A percentile compares a stretch with the other conserved stretches of the same genome.
phyloP scores from a whole-genome alignment of 2,329 filamentous ascomycete species.

The Keithomyces neogunnii region DNA sequence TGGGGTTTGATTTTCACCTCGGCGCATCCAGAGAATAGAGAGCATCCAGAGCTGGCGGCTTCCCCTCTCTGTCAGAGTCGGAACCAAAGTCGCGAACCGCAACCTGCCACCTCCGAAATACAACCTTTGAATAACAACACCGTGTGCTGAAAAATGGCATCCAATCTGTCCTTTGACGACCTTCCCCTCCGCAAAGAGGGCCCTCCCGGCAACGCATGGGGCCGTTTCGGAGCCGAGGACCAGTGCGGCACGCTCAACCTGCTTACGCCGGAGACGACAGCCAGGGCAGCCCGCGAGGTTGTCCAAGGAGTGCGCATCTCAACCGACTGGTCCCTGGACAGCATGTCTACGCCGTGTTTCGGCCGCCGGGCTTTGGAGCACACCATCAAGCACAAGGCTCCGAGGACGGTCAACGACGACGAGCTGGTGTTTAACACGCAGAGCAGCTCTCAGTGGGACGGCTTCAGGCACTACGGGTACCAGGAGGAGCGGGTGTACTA shows the following conservation, averaged over 20 bases:
- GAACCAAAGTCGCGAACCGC: too few species aligned
- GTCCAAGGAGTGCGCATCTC: slow-evolving; percentile 21
- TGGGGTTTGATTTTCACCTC: too few species aligned
- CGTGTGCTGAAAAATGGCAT: not conserved
- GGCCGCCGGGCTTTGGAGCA: slow-evolving; percentile 21
- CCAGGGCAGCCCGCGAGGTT: slow-evolving; percentile 20
- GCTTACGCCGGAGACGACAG: slow-evolving; percentile 28
- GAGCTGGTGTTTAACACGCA: slow-evolving; percentile 26
- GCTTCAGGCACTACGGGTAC: slow-evolving; percentile 28
- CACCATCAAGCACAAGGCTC: slow-evolving; percentile 17
- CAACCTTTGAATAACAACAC: too few species aligned
- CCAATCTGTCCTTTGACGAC: slow-evolving; percentile 28
- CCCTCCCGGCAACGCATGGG: slow-evolving; percentile 47
- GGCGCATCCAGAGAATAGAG: too few species aligned
- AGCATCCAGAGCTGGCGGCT: too few species aligned
- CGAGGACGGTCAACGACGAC: slow-evolving; percentile 24
- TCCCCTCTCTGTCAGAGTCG: too few species aligned
- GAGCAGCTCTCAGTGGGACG: slow-evolving; percentile 31
- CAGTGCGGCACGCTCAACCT: slow-evolving; percentile 47
- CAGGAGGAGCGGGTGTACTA: slow-evolving; percentile 26
- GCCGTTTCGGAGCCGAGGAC: slow-evolving; percentile 41
- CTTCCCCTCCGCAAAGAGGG: slow-evolving; percentile 41
- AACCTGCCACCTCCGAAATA: too few species aligned
- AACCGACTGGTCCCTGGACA: slow-evolving; percentile 24
- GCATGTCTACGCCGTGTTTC: slow-evolving; percentile 25